Evolutionary conservation across 2,329 filamentous ascomycete species (phyloP).

Genomic region (Alternaria angustiovoidea): DNA sequence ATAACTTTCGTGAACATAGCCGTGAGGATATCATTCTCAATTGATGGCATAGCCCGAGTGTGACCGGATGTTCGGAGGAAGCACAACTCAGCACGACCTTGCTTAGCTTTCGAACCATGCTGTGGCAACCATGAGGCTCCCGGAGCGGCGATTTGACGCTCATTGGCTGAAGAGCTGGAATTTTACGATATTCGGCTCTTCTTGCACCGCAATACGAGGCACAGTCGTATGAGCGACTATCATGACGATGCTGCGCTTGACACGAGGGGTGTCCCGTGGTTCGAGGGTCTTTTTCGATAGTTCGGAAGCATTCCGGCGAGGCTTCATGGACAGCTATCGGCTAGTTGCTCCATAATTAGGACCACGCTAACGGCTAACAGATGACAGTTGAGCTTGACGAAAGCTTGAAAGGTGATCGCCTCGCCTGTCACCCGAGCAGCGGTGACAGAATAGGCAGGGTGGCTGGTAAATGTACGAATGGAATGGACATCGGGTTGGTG

Average conservation of each 20-base stretch:
- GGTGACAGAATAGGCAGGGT: neutral
- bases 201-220: constrained; percentile 5
- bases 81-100: neutral
- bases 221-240: neutral
- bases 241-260: neutral
- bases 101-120: neutral
- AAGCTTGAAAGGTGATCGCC: constrained; percentile 4
- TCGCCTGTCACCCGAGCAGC: neutral
- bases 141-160: neutral
- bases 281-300: neutral
- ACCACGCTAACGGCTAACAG: neutral
- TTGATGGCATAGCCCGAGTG: neutral
- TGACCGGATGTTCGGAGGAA: neutral
- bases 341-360: constrained; percentile 1
- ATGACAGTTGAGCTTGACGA: neutral
- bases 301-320: neutral
- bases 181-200: neutral
- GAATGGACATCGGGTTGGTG: neutral
- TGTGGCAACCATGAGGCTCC: neutral
- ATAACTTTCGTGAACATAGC: neutral
- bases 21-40: neutral
- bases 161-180: neutral
- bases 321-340: neutral
- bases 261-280: neutral
- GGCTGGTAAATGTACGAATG: neutral